phyloP scores from a whole-genome alignment of 441 rosid genomes.

The Heliophila coronopifolia region DNA sequence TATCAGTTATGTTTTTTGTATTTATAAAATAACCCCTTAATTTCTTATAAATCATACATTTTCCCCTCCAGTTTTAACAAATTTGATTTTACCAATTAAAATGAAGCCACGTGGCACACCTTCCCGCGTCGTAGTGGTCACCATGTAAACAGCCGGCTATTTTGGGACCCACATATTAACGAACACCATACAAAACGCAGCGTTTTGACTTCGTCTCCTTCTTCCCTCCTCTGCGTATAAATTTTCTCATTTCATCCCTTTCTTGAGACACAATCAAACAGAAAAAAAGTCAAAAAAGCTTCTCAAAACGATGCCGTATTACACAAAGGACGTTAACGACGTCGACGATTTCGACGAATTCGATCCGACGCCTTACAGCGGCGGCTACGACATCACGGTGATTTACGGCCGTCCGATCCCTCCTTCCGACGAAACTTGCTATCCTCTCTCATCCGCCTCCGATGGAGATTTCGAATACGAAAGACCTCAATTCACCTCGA shows the following conservation, averaged over 20 bases:
- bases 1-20: no score
- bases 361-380: slow-evolving; percentile 81
- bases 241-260: background rate
- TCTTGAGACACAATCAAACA: background rate
- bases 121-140: slow-evolving; percentile 17
- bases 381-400: slow-evolving; percentile 59
- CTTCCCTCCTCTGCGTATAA: slow-evolving; percentile 7
- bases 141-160: slow-evolving; percentile 3
- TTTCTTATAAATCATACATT: background rate
- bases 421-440: slow-evolving; percentile 57
- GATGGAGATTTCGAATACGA: slow-evolving; percentile 47
- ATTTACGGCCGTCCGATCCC: slow-evolving; percentile 69
- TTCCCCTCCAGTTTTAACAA: background rate
- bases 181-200: background rate
- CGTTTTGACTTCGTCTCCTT: slow-evolving; percentile 11
- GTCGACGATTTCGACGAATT: slow-evolving; percentile 67
- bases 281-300: background rate
- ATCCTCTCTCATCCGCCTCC: slow-evolving; percentile 31
- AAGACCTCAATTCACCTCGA: slow-evolving; percentile 42
- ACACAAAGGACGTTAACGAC: slow-evolving; percentile 37
- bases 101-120: slow-evolving; percentile 8
- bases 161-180: slow-evolving; percentile 4
- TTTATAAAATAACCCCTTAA: background rate
- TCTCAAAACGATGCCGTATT: slow-evolving; percentile 56
- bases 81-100: background rate